A percentile compares a stretch with the other conserved stretches of the same genome.
Conservation (phyloP, 805 yeast genomes). For the Pichia eremophila region DNA sequence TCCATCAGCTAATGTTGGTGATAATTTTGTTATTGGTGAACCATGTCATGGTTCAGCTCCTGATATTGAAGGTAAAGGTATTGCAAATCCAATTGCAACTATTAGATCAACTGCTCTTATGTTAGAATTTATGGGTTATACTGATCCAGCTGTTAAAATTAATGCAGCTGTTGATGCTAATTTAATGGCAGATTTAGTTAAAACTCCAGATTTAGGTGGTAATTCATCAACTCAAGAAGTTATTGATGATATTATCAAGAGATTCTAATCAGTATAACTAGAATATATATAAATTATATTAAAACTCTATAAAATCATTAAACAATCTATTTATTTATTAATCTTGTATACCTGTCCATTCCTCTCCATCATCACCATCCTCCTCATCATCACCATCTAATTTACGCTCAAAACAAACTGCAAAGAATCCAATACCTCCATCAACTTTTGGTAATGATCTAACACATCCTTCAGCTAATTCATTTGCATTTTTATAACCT, state of each 20-base stretch:
- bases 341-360: conserved; percentile 30
- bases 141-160: conserved; percentile 83
- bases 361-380: conserved; percentile 18
- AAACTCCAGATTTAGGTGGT: conserved; percentile 96
- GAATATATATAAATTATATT: too few relatives aligned
- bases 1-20: conserved; percentile 97
- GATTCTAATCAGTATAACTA: conserved; percentile 23
- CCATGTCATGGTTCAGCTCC: conserved; percentile 99
- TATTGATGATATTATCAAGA: conserved; percentile 64
- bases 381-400: not conserved
- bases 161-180: conserved; percentile 93
- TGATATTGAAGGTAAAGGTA: conserved; percentile 92
- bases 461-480: conserved; percentile 76
- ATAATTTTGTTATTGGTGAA: conserved; percentile 92
- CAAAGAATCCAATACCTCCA: conserved; percentile 99
- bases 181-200: conserved; percentile 64
- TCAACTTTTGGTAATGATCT: conserved; percentile 79
- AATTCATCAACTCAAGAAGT: conserved; percentile 79
- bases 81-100: conserved; percentile 95
- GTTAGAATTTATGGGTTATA: conserved; percentile 93
- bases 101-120: conserved; percentile 95
- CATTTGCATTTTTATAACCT: conserved; percentile 35
- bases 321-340: conserved; percentile 4
- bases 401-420: conserved; percentile 72
- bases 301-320: conserved; percentile 6